Conservation (phyloP, 352 stramenopile genomes). For the Globisporangium iwayamae region DNA sequence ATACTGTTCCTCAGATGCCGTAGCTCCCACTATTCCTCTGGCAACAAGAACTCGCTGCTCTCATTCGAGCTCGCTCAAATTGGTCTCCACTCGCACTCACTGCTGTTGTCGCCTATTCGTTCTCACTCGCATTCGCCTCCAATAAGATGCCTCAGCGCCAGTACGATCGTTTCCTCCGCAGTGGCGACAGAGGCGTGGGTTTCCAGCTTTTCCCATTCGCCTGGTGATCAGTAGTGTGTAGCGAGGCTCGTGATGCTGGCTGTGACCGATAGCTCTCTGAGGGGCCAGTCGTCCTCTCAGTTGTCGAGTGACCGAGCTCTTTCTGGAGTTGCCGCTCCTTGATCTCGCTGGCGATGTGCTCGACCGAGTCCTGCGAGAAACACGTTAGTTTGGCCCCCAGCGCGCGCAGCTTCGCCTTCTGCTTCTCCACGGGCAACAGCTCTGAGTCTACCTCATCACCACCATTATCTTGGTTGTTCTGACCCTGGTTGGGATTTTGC, state of each 20-base stretch:
- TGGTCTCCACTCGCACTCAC: background rate
- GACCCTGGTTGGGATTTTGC: background rate
- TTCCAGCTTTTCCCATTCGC: conserved; percentile 15
- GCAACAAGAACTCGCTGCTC: conserved; percentile 45
- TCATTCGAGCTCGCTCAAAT: background rate
- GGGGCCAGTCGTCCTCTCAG: background rate
- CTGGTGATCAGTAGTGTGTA: background rate
- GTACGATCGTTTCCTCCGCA: conserved; percentile 41
- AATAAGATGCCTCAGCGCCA: conserved; percentile 57
- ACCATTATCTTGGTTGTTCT: background rate
- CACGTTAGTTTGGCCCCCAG: conserved; percentile 51
- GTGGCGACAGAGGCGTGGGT: conserved; percentile 40
- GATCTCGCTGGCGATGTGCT: conserved; percentile 31
- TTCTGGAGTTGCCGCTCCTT: background rate
- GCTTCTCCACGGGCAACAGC: conserved; percentile 40
- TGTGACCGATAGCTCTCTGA: background rate
- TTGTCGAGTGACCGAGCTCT: background rate
- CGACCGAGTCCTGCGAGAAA: conserved; percentile 47
- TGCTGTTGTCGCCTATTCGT: background rate
- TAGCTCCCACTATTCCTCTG: conserved; percentile 58
- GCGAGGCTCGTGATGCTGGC: background rate
- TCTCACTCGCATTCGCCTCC: conserved; percentile 14
- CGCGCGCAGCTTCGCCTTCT: conserved; percentile 49
- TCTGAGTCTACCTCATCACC: conserved; percentile 4
- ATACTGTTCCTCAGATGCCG: conserved; percentile 51